phyloP scores from a whole-genome alignment of 768 basidiomycete species.

The Termitomyces sp. region DNA sequence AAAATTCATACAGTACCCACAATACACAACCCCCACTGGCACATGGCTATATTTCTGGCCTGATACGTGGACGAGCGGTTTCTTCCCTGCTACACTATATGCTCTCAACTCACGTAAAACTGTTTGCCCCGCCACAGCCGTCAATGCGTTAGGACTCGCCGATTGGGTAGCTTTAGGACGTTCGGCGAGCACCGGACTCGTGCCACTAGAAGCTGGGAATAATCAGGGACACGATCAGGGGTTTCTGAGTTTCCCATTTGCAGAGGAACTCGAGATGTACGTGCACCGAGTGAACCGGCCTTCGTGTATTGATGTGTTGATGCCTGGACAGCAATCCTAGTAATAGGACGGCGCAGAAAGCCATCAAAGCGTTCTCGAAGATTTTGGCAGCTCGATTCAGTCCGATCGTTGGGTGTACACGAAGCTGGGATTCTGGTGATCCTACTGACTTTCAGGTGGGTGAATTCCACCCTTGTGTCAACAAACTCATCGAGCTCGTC shows the following conservation, averaged over 20 bases:
- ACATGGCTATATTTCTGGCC: slow-evolving; percentile 54
- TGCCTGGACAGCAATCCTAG: slow-evolving; percentile 44
- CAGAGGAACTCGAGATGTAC: slow-evolving; percentile 51
- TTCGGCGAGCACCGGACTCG: slow-evolving; percentile 48
- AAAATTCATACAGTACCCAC: slow-evolving; percentile 35
- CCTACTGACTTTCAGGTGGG: slow-evolving; percentile 41
- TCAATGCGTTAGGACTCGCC: slow-evolving; percentile 35
- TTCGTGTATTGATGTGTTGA: background rate
- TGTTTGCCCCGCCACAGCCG: slow-evolving; percentile 42
- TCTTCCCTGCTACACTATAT: slow-evolving; percentile 63
- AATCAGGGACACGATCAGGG: slow-evolving; percentile 68
- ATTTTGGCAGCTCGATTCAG: slow-evolving; percentile 61
- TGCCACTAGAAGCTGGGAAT: slow-evolving; percentile 48
- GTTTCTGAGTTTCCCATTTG: slow-evolving; percentile 64
- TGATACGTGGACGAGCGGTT: slow-evolving; percentile 69
- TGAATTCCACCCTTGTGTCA: background rate
- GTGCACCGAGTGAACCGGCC: slow-evolving; percentile 29
- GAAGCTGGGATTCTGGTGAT: slow-evolving; percentile 64
- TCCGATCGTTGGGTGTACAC: slow-evolving; percentile 62
- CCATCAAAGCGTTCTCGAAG: slow-evolving; percentile 57
- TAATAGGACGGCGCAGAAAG: slow-evolving; percentile 56
- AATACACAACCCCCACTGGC: slow-evolving; percentile 53
- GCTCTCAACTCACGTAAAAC: slow-evolving; percentile 53
- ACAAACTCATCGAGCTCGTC: background rate
- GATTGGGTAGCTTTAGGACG: slow-evolving; percentile 60